Evolutionary conservation across 176 grass and related monocot species (phyloP).

Genomic region (Raddia guianensis): DNA sequence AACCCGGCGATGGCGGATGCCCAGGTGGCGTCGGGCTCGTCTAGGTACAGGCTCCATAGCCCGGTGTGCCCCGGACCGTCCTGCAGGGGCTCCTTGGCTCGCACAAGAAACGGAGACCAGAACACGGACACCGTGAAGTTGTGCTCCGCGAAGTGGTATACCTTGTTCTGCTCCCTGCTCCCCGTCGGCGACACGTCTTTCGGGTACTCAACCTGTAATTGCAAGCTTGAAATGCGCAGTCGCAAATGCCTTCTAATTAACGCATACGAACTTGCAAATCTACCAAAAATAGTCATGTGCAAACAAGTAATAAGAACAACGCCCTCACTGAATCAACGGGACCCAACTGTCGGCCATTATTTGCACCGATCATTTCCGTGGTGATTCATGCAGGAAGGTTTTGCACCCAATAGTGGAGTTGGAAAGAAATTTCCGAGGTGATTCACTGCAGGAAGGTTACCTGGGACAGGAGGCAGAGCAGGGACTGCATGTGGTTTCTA

Average conservation of each 20-base stretch:
- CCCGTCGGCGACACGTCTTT: slow-evolving; percentile 42
- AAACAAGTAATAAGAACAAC: no score
- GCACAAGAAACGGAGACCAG: slow-evolving; percentile 86
- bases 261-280: background rate
- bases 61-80: slow-evolving; percentile 49
- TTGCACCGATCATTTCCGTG: no score
- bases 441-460: background rate
- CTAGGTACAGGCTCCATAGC: slow-evolving; percentile 71
- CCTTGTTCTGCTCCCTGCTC: slow-evolving; percentile 42
- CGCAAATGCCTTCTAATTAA: background rate
- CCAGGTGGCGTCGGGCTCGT: slow-evolving; percentile 65
- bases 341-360: no score
- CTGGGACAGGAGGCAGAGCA: slow-evolving; percentile 64
- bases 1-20: slow-evolving; percentile 49
- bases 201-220: slow-evolving; percentile 41
- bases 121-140: slow-evolving; percentile 72
- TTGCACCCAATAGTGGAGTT: no score
- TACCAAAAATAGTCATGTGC: background rate
- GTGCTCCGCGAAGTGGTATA: slow-evolving; percentile 53
- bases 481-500: slow-evolving; percentile 58
- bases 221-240: background rate
- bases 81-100: slow-evolving; percentile 41
- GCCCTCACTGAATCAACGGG: no score
- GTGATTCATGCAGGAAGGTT: no score
- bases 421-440: no score